Percentiles rank a stretch among this genome's conserved stretches.
Evolutionary conservation across 805 yeast genomes (phyloP).

Genomic region (Zygosaccharomyces bisporus): DNA sequence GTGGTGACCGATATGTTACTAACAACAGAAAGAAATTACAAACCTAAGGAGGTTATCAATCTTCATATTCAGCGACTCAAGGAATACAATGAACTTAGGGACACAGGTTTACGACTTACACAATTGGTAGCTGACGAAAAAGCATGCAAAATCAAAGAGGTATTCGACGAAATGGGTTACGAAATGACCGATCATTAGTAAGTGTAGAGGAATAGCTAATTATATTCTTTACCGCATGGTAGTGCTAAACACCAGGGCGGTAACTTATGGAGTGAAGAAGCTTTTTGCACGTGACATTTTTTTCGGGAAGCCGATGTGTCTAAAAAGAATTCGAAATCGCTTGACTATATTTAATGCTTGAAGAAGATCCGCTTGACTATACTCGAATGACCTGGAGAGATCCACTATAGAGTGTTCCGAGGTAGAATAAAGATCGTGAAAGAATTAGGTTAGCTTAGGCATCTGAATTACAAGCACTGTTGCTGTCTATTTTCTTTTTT

Average conservation of each 20-base stretch:
- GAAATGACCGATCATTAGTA: conserved; percentile 22
- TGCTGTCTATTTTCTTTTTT: no score
- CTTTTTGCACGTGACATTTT: background rate
- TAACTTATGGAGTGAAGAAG: no score
- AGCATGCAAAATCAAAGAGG: conserved; percentile 43
- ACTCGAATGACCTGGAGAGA: background rate
- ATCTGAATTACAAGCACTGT: background rate
- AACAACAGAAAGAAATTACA: conserved; percentile 5
- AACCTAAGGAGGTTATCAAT: conserved; percentile 45
- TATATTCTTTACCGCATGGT: no score
- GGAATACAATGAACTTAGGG: conserved; percentile 60
- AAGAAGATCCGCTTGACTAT: background rate
- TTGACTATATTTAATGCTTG: background rate
- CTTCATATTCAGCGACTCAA: conserved; percentile 51
- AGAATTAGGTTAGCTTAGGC: background rate
- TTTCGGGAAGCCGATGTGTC: background rate
- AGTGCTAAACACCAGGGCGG: no score
- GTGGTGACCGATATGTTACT: background rate
- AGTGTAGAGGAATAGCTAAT: no score
- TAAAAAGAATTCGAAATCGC: background rate
- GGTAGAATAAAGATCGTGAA: background rate
- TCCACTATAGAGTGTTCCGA: background rate
- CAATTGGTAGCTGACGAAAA: conserved; percentile 60
- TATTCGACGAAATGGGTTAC: conserved; percentile 51
- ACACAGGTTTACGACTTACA: conserved; percentile 53